These are phyloP conservation scores for Tephrocybe sp. DNA, from an alignment of 768 basidiomycete genomes.

Conservation along the genomic window DNA sequence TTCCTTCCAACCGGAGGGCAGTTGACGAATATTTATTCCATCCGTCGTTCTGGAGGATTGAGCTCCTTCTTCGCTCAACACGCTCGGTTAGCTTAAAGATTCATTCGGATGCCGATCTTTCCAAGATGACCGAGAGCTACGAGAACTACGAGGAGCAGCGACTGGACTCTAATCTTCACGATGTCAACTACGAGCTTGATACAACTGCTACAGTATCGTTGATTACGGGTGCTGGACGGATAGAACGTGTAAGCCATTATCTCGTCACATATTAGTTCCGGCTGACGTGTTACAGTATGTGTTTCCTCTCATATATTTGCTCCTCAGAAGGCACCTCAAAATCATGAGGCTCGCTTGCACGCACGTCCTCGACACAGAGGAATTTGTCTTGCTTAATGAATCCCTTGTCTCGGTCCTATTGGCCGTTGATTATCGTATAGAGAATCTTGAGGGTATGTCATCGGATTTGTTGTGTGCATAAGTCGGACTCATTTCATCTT, in stretches of 20 bases:
- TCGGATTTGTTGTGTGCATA: not conserved
- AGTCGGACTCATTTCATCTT: not conserved
- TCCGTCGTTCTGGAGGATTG: slow-evolving; percentile 32
- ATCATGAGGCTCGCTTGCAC: slow-evolving; percentile 32
- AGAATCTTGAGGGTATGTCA: slow-evolving; percentile 31
- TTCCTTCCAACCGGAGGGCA: slow-evolving; percentile 29
- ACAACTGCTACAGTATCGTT: slow-evolving; percentile 31
- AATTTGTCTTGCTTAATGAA: slow-evolving; percentile 28
- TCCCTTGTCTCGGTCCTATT: slow-evolving; percentile 30
- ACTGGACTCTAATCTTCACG: slow-evolving; percentile 25
- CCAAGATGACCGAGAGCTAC: slow-evolving; percentile 27
- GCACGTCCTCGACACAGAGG: slow-evolving; percentile 33
- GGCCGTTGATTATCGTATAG: slow-evolving; percentile 30
- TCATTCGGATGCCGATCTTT: slow-evolving; percentile 26
- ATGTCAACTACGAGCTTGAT: slow-evolving; percentile 34
- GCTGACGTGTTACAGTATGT: slow-evolving; percentile 27
- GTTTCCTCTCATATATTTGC: slow-evolving; percentile 34
- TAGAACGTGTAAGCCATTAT: slow-evolving; percentile 30
- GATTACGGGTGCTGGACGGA: slow-evolving; percentile 34
- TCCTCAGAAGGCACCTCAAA: slow-evolving; percentile 32
- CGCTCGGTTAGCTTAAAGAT: slow-evolving; percentile 28
- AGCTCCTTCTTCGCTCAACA: slow-evolving; percentile 33
- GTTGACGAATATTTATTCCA: slow-evolving; percentile 36
- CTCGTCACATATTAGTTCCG: not conserved
- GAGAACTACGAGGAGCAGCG: slow-evolving; percentile 29